Percentiles rank a stretch among this genome's conserved stretches.
Evolutionary conservation across 2,329 filamentous ascomycete species (phyloP).

Genomic region (Xylaria digitata): DNA sequence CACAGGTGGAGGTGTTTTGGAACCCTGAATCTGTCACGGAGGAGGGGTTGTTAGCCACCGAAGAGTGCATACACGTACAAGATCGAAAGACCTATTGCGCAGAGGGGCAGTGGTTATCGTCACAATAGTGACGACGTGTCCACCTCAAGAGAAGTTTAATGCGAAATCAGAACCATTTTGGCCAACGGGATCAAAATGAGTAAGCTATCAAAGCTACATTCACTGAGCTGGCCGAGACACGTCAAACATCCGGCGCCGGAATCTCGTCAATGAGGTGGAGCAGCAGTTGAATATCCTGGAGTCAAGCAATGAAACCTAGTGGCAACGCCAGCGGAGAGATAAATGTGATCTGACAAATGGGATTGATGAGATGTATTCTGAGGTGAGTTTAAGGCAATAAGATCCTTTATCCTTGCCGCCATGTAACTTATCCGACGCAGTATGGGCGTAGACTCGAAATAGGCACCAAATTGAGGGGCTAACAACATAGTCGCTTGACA

Average conservation of each 20-base stretch:
- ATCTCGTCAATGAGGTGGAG: slow-evolving; percentile 26
- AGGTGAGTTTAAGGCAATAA: background rate
- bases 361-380: background rate
- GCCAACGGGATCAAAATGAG: slow-evolving; percentile 16
- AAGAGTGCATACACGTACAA: slow-evolving; percentile 29
- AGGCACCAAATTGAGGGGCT: background rate
- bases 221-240: slow-evolving; percentile 27
- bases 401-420: background rate
- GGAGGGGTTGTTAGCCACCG: slow-evolving; percentile 35
- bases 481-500: background rate
- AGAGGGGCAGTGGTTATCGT: slow-evolving; percentile 12
- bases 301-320: slow-evolving; percentile 26
- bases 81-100: slow-evolving; percentile 24
- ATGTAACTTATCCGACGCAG: slow-evolving; percentile 1
- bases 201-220: slow-evolving; percentile 12
- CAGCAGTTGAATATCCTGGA: slow-evolving; percentile 7
- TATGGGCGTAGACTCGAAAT: background rate
- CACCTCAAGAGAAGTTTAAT: slow-evolving; percentile 9
- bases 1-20: slow-evolving; percentile 31
- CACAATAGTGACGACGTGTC: slow-evolving; percentile 29
- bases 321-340: slow-evolving; percentile 18
- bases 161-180: background rate
- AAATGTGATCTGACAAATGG: slow-evolving; percentile 18
- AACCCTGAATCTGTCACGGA: slow-evolving; percentile 23
- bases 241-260: slow-evolving; percentile 28